Evolutionary conservation across 805 yeast species (phyloP), one percentile per base, ranked within the genome.

Genomic region (Candida orba): DNA sequence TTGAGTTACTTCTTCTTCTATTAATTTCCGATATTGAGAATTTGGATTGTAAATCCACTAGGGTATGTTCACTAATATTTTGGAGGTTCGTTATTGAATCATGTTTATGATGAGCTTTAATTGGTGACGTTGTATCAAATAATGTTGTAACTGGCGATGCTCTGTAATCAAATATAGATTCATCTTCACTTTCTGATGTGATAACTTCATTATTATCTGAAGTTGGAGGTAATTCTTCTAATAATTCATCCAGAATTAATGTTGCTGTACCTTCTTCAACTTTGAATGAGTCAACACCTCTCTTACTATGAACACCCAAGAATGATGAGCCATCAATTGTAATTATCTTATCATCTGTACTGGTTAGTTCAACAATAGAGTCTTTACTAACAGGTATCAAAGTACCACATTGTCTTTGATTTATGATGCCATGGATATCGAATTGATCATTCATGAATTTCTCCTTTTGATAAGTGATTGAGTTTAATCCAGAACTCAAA

Each of bases 381-480:
- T 71, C 67, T 51, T 75, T 73, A 31, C 82, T 73, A 1, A 81
- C 81, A 0, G 81, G 81, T n/a, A 78, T 67, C n/a, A 69, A 47
- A 0, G 82, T 78, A 10, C 84, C 84, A 58, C 83, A 77, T 58
- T 76, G 79, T 52, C 78, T 64, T 49, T 72, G 70, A 37, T 53
- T 56, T 12, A 63, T 49, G 3, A 56, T 50, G 9, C 60, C 51
- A 29, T 68, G 67, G 34, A 69, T 54, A 30, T 58, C 59, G 8
- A 18, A 31, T 23, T 54, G 56, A 39, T 52, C 47, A 7, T 52
- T 49, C 13, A 54, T 20, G 37, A 53, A 53, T 44, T 65, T 67
- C 30, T 58, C 57, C 18, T 52, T 52, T 39, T 47, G 39, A 14
- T 65, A 58, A 47, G 57, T 50, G 25, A 73, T 62, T 37, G 76